A percentile compares a stretch with the other conserved stretches of the same genome.
Evolutionary conservation across 768 basidiomycete species (phyloP).

Genomic region (Baorangia bicolor): DNA sequence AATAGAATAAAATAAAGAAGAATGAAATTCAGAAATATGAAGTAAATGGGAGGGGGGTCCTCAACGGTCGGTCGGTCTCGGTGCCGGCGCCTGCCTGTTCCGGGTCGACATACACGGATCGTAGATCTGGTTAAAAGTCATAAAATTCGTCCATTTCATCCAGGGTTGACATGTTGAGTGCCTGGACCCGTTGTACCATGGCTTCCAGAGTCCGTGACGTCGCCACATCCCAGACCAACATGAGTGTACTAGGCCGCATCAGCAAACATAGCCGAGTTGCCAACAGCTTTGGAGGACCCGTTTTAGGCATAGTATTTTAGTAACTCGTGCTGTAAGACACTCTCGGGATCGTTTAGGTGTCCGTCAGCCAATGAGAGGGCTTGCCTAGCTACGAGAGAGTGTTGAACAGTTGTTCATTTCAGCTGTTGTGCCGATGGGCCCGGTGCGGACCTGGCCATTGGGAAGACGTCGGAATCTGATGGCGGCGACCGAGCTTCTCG

Average conservation of each 20-base stretch:
- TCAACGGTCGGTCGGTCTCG: not conserved
- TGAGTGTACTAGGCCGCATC: not conserved
- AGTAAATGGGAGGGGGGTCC: slow-evolving; percentile 9
- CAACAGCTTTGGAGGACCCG: too few species aligned
- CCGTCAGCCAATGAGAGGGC: too few species aligned
- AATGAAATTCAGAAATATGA: not conserved
- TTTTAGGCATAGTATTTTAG: too few species aligned
- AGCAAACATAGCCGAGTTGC: too few species aligned
- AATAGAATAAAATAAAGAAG: slow-evolving; percentile 2
- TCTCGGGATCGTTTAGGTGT: too few species aligned
- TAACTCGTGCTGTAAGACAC: too few species aligned
- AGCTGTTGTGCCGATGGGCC: too few species aligned
- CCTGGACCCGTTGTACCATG: not conserved
- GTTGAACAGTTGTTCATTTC: too few species aligned
- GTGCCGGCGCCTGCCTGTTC: not conserved
- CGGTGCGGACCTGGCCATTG: too few species aligned
- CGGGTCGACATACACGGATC: not conserved
- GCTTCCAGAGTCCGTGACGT: not conserved
- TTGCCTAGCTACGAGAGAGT: too few species aligned
- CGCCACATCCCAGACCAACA: not conserved
- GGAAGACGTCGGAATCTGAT: not conserved
- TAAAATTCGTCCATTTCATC: not conserved
- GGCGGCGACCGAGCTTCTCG: not conserved
- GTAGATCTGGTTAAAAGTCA: not conserved
- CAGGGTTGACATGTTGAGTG: not conserved